phyloP scores from a whole-genome alignment of 2,329 filamentous ascomycete genomes.

The Cladorrhinum sp. region DNA sequence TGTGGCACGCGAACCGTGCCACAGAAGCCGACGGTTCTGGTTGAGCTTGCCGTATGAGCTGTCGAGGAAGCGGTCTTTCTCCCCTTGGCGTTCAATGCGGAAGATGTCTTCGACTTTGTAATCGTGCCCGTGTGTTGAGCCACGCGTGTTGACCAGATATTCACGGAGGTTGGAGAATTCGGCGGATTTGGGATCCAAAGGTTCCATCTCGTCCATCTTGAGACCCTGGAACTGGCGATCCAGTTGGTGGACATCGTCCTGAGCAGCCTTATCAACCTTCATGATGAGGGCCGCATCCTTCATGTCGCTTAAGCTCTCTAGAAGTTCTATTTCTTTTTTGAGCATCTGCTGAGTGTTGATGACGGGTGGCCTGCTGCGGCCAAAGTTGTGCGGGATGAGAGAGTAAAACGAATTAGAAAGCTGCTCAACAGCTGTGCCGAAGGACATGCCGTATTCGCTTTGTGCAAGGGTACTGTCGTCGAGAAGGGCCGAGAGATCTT shows the following conservation, averaged over 20 bases:
- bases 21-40: constrained; percentile 70
- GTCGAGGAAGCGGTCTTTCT: constrained; percentile 64
- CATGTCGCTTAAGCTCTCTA: constrained; percentile 82
- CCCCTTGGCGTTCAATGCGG: constrained; percentile 73
- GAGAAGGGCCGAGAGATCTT: constrained; percentile 69
- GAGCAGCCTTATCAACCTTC: constrained; percentile 56
- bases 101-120: constrained; percentile 73
- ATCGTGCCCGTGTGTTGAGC: constrained; percentile 59
- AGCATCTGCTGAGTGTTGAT: constrained; percentile 56
- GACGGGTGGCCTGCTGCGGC: constrained; percentile 67
- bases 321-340: constrained; percentile 73
- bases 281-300: constrained; percentile 76
- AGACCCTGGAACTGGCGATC: constrained; percentile 72
- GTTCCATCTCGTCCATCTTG: constrained; percentile 72
- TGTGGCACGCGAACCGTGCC: constrained; percentile 81
- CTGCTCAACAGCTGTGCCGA: constrained; percentile 49
- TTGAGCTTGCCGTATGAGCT: constrained; percentile 49
- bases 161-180: constrained; percentile 65
- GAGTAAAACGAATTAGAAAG: constrained; percentile 79
- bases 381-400: constrained; percentile 77
- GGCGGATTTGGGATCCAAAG: constrained; percentile 52
- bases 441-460: constrained; percentile 39
- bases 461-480: constrained; percentile 47
- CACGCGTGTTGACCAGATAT: constrained; percentile 67
- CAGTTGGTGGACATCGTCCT: constrained; percentile 57